Evolutionary conservation across 2,329 filamentous ascomycete species (phyloP).

Genomic region (Ustilaginoidea virens): DNA sequence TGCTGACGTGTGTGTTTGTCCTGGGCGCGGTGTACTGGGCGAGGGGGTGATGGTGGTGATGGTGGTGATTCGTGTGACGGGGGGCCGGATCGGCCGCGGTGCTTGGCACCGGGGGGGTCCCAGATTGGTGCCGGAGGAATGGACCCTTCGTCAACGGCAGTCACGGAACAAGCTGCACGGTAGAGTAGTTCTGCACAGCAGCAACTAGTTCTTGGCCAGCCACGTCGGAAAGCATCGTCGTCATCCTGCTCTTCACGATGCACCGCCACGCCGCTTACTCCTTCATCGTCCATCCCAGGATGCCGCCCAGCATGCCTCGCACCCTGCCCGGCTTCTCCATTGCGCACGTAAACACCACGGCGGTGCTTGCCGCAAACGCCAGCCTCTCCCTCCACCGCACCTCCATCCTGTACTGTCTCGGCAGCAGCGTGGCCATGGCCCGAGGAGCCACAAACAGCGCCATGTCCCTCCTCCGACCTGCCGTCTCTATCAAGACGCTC

Average conservation of each 20-base stretch:
- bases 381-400: conserved; percentile 53
- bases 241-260: too few species aligned
- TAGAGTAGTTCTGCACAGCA: too few species aligned
- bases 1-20: conserved; percentile 65
- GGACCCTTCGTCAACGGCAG: too few species aligned
- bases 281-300: conserved; percentile 35
- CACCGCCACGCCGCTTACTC: too few species aligned
- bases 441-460: conserved; percentile 68
- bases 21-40: conserved; percentile 42
- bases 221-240: too few species aligned
- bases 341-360: conserved; percentile 53
- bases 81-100: too few species aligned
- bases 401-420: conserved; percentile 46
- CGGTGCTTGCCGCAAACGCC: conserved; percentile 51
- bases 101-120: too few species aligned
- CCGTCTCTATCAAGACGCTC: conserved; percentile 61
- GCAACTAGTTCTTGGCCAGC: too few species aligned
- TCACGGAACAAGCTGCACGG: too few species aligned
- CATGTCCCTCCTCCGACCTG: conserved; percentile 54
- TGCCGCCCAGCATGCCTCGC: conserved; percentile 49
- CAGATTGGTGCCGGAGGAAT: too few species aligned
- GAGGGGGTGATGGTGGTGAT: conserved; percentile 9
- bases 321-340: conserved; percentile 47
- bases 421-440: conserved; percentile 59
- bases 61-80: too few species aligned